Conservation (phyloP, 345 rosid genomes). For the Brassica rapa region DNA sequence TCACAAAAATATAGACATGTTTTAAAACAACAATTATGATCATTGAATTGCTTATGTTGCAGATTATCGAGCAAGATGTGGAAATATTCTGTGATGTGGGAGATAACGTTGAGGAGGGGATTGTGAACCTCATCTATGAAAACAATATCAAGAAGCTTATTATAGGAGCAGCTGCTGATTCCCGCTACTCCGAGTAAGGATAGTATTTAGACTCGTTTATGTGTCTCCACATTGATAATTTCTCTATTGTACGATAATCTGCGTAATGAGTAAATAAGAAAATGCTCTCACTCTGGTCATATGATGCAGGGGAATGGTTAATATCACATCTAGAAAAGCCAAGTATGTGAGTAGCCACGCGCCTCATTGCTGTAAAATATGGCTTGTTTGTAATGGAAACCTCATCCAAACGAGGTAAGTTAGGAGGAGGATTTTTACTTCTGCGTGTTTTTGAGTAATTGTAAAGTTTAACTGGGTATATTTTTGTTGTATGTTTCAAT, state of each 20-base stretch:
- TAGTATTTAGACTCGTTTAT: background rate
- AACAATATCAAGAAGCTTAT: constrained; percentile 56
- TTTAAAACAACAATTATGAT: background rate
- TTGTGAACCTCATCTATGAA: constrained; percentile 57
- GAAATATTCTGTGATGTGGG: constrained; percentile 39
- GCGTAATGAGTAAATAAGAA: constrained; percentile 6
- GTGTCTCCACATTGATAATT: background rate
- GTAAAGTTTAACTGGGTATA: background rate
- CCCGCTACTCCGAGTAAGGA: constrained; percentile 52
- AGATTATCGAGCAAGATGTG: constrained; percentile 49
- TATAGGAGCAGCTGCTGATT: constrained; percentile 73
- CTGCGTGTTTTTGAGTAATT: constrained; percentile 17
- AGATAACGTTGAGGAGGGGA: constrained; percentile 57
- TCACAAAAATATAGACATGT: background rate
- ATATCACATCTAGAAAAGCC: constrained; percentile 58
- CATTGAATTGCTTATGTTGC: constrained; percentile 22
- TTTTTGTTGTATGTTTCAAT: background rate
- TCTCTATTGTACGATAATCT: background rate
- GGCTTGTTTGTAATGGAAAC: constrained; percentile 69
- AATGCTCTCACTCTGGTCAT: constrained; percentile 12
- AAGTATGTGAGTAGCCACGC: constrained; percentile 48
- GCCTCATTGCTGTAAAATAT: constrained; percentile 49
- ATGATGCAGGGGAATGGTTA: constrained; percentile 55
- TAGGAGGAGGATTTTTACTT: constrained; percentile 12
- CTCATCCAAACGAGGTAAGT: constrained; percentile 58